These are phyloP conservation scores for Scheffersomyces insectosa DNA, from an alignment of 1,139 yeast genomes.

Conservation along the genomic window DNA sequence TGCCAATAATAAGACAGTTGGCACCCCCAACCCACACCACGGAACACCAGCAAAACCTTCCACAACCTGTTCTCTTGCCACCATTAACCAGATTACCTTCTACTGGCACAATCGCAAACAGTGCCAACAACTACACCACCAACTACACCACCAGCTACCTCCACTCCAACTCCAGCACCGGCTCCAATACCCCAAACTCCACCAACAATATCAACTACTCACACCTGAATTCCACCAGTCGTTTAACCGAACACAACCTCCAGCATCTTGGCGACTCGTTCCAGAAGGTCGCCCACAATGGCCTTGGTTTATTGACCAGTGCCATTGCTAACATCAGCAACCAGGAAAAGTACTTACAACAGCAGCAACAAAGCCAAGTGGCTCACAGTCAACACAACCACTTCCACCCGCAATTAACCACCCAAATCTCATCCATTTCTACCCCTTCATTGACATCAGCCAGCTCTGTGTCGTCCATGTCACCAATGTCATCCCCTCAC, in stretches of 20 bases:
- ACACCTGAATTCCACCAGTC: constrained; percentile 1
- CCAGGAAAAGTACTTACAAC: neutral
- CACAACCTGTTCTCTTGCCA: constrained; percentile 5
- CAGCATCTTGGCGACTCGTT: constrained; percentile 9
- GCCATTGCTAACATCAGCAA: constrained; percentile 11
- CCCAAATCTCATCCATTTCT: constrained; percentile 3
- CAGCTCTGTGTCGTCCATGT: constrained; percentile 6
- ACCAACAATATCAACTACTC: neutral
- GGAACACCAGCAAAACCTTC: constrained; percentile 4
- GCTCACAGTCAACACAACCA: neutral
- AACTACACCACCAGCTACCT: constrained; percentile 7
- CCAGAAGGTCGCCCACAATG: constrained; percentile 4
- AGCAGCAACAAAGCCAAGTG: neutral
- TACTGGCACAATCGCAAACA: too few relatives aligned
- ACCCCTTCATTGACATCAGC: constrained; percentile 2
- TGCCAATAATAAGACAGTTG: constrained; percentile 11
- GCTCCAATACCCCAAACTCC: neutral
- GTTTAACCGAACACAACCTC: constrained; percentile 13
- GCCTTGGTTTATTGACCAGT: constrained; percentile 14
- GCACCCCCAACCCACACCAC: constrained; percentile 5
- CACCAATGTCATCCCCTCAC: constrained; percentile 11
- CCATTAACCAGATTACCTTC: constrained; percentile 5
- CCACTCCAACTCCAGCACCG: neutral
- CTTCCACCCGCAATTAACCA: constrained; percentile 2
- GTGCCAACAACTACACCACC: neutral